These are phyloP conservation scores for Cajanus cajan DNA, from an alignment of 306 rosid genomes.

Conservation along the genomic window DNA sequence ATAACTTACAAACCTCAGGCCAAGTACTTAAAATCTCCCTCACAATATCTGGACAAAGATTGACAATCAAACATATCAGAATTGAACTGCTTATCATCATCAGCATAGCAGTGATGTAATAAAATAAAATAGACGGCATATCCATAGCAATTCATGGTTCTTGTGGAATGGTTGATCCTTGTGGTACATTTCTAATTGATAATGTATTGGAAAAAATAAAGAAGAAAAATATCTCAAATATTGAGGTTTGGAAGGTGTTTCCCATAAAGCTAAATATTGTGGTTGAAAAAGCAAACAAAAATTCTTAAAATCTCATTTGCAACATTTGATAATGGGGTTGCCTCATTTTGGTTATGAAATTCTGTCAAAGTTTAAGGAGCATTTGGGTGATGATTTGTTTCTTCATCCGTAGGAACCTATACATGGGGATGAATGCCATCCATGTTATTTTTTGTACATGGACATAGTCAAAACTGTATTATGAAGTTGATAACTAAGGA, in stretches of 20 bases:
- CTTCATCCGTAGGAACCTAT: neutral
- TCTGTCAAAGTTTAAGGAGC: neutral
- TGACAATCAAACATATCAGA: slow-evolving; percentile 17
- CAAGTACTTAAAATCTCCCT: slow-evolving; percentile 59
- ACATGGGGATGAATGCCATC: neutral
- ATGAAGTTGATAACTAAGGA: too few relatives aligned
- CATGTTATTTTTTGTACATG: too few relatives aligned
- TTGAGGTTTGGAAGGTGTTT: neutral
- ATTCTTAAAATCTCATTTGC: neutral
- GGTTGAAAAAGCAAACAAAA: neutral
- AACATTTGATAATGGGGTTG: neutral
- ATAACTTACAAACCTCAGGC: slow-evolving; percentile 72
- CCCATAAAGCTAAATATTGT: neutral
- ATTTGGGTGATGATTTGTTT: neutral
- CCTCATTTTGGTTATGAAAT: neutral
- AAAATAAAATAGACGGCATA: neutral
- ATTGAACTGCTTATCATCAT: neutral
- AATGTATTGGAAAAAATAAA: neutral
- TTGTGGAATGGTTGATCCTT: neutral
- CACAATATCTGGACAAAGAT: slow-evolving; percentile 65
- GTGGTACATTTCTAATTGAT: neutral
- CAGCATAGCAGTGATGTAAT: neutral
- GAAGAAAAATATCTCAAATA: neutral
- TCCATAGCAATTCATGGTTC: neutral
- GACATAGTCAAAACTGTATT: too few relatives aligned